These are phyloP conservation scores for Torulaspora globosa DNA, from an alignment of 1,139 yeast species.

Conservation along the genomic window DNA sequence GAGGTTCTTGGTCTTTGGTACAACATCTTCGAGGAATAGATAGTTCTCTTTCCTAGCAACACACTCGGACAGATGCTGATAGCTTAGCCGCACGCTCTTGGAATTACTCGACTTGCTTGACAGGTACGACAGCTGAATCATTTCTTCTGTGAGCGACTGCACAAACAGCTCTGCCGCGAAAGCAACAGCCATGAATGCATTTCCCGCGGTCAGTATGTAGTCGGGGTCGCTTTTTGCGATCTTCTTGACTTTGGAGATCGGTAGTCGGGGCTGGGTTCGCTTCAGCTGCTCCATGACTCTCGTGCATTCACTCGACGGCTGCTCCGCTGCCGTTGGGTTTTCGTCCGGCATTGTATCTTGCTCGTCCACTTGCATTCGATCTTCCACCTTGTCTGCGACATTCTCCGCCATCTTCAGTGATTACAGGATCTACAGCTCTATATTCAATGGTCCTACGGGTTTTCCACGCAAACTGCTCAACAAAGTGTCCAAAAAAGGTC, in stretches of 20 bases:
- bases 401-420: background rate
- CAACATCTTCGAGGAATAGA: slow-evolving; percentile 60
- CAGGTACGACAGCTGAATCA: slow-evolving; percentile 45
- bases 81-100: slow-evolving; percentile 35
- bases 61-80: slow-evolving; percentile 72
- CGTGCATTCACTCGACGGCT: slow-evolving; percentile 1
- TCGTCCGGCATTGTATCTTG: background rate
- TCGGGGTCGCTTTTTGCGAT: slow-evolving; percentile 86
- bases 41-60: slow-evolving; percentile 65
- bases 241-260: slow-evolving; percentile 75
- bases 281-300: slow-evolving; percentile 10
- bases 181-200: slow-evolving; percentile 79
- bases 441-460: background rate
- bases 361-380: slow-evolving; percentile 9
- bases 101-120: slow-evolving; percentile 13
- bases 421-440: background rate
- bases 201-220: slow-evolving; percentile 66
- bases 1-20: slow-evolving; percentile 53
- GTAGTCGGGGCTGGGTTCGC: slow-evolving; percentile 41
- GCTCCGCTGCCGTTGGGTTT: background rate
- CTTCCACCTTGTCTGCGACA: background rate
- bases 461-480: background rate
- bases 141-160: slow-evolving; percentile 76
- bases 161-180: slow-evolving; percentile 84
- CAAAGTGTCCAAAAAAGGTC: background rate